Conservation (phyloP, 257 asterid genomes). For the Nicotiana benthamiana region DNA sequence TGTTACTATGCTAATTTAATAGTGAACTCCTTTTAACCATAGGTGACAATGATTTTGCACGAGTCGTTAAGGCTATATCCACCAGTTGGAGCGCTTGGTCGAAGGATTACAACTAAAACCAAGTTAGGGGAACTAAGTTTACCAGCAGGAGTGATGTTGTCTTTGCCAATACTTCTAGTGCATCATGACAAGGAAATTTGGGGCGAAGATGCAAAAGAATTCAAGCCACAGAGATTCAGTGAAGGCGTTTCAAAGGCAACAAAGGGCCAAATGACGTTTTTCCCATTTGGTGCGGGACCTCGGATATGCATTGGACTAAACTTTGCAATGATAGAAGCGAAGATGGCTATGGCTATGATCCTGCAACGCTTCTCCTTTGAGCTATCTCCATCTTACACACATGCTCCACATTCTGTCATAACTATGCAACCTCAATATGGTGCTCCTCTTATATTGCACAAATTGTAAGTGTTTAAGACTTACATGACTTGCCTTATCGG, state of each 20-base stretch:
- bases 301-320: slow-evolving; percentile 7
- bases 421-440: slow-evolving; percentile 12
- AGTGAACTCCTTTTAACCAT: neutral
- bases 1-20: neutral
- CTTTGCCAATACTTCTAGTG: neutral
- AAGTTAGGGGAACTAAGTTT: slow-evolving; percentile 1
- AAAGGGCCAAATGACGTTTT: slow-evolving; percentile 3
- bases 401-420: neutral
- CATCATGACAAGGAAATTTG: slow-evolving; percentile 12
- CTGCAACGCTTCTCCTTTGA: slow-evolving; percentile 12
- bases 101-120: neutral
- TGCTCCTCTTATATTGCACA: slow-evolving; percentile 11
- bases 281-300: slow-evolving; percentile 19
- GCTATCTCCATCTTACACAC: slow-evolving; percentile 13
- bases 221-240: slow-evolving; percentile 19
- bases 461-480: neutral
- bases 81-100: neutral
- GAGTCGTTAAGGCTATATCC: slow-evolving; percentile 21
- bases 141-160: slow-evolving; percentile 1
- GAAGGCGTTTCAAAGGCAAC: slow-evolving; percentile 2
- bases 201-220: slow-evolving; percentile 18
- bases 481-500: neutral
- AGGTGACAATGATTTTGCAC: slow-evolving; percentile 22
- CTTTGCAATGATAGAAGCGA: slow-evolving; percentile 14
- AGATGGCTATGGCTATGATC: slow-evolving; percentile 10